Evolutionary conservation across 2,329 filamentous ascomycete species (phyloP).

Genomic region (Neodidymelliopsis sp.): DNA sequence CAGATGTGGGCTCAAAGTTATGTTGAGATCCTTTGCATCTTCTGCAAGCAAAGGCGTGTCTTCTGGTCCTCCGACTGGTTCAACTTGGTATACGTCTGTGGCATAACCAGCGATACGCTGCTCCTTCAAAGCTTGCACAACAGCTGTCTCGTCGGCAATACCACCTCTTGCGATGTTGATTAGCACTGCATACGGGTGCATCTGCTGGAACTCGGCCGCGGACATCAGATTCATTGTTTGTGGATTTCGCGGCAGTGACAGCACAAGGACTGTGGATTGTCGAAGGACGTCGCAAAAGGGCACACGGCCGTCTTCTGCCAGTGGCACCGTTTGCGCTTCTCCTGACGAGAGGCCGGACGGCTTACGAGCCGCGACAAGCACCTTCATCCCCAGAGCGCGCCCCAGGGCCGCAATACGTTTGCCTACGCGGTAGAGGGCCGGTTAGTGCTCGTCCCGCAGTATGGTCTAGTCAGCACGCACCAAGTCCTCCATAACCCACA

Average conservation of each 20-base stretch:
- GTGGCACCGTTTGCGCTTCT: conserved; percentile 10
- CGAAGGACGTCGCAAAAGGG: conserved; percentile 49
- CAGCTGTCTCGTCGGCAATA: conserved; percentile 59
- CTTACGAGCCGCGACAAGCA: conserved; percentile 57
- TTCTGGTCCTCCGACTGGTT: conserved; percentile 54
- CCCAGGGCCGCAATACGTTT: conserved; percentile 56
- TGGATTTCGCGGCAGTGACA: conserved; percentile 44
- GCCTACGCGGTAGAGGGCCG: conserved; percentile 37
- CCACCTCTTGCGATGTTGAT: conserved; percentile 61
- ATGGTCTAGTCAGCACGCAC: conserved; percentile 31
- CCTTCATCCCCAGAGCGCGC: conserved; percentile 57
- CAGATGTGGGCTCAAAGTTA: conserved; percentile 61
- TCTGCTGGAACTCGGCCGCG: conserved; percentile 52
- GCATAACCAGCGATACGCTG: conserved; percentile 58
- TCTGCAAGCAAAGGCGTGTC: conserved; percentile 54
- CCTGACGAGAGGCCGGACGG: conserved; percentile 17
- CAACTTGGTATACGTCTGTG: conserved; percentile 59
- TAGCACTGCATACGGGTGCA: conserved; percentile 55
- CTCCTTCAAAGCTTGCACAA: conserved; percentile 56
- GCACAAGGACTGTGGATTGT: conserved; percentile 49
- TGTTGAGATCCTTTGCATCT: conserved; percentile 56
- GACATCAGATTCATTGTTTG: conserved; percentile 46
- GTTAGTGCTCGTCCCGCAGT: conserved; percentile 18
- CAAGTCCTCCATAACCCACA: conserved; percentile 59
- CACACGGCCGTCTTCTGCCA: conserved; percentile 35